phyloP scores from a whole-genome alignment of 345 rosid species.

The Microthlaspi erraticum region DNA sequence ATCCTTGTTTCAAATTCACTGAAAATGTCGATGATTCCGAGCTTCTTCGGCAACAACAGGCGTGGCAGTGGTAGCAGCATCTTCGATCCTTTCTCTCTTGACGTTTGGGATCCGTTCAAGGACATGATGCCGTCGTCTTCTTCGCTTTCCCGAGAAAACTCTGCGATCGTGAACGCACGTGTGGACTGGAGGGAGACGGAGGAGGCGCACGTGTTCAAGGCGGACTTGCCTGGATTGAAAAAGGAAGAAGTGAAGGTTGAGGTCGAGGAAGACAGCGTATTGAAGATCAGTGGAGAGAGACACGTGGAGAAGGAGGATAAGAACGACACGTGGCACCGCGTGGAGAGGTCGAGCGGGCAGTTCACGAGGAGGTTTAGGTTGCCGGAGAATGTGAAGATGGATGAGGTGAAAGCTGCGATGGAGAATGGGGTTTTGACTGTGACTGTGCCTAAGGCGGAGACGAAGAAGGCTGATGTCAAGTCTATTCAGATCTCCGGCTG shows the following conservation, averaged over 20 bases:
- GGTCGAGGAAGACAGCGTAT: constrained; percentile 45
- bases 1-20: too few species aligned
- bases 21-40: constrained; percentile 51
- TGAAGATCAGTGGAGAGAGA: constrained; percentile 49
- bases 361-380: constrained; percentile 46
- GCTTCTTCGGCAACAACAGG: constrained; percentile 49
- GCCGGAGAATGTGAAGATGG: constrained; percentile 48
- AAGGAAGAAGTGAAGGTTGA: constrained; percentile 54
- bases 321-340: constrained; percentile 44
- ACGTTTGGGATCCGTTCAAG: constrained; percentile 41
- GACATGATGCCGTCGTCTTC: constrained; percentile 21
- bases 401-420: constrained; percentile 57
- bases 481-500: constrained; percentile 57
- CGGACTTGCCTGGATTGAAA: constrained; percentile 43
- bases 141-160: constrained; percentile 20
- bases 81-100: constrained; percentile 47
- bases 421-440: constrained; percentile 64
- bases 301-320: constrained; percentile 48
- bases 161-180: constrained; percentile 40
- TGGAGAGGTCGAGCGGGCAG: constrained; percentile 41
- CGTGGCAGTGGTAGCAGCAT: constrained; percentile 39
- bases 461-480: constrained; percentile 46
- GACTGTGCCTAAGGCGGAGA: constrained; percentile 53
- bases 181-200: constrained; percentile 47
- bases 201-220: constrained; percentile 48